phyloP scores from a whole-genome alignment of 768 basidiomycete genomes.

The Amylocystis lapponica region DNA sequence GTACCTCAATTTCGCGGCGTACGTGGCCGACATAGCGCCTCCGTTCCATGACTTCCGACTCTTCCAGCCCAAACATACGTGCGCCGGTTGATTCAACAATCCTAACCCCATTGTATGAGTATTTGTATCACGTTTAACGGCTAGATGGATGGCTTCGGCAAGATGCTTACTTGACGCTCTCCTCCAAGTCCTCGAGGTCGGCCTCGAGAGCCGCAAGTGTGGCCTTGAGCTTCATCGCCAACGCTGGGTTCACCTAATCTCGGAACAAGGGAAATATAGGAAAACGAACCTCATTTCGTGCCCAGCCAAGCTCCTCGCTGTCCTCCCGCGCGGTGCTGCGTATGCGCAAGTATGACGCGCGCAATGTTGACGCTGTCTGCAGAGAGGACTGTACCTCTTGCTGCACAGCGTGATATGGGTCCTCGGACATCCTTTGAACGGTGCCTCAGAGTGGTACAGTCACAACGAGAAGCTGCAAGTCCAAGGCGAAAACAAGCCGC shows the following conservation, averaged over 20 bases:
- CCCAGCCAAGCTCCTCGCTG: conserved; percentile 78
- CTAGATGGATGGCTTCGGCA: background rate
- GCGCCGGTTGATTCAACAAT: conserved; percentile 86
- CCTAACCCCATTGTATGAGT: conserved; percentile 44
- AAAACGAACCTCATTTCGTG: conserved; percentile 78
- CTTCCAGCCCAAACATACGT: conserved; percentile 76
- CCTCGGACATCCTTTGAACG: conserved; percentile 48
- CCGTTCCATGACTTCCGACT: conserved; percentile 68
- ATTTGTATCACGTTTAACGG: background rate
- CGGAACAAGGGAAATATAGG: no score
- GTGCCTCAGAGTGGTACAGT: background rate
- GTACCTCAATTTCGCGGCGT: conserved; percentile 73
- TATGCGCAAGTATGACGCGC: conserved; percentile 74
- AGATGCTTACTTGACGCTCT: conserved; percentile 74
- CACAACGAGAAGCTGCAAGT: background rate
- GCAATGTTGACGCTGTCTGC: conserved; percentile 63
- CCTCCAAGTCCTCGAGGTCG: conserved; percentile 90
- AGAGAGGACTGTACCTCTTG: conserved; percentile 76
- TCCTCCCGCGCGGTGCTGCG: conserved; percentile 65
- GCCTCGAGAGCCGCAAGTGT: conserved; percentile 76
- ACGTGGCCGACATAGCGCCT: conserved; percentile 74
- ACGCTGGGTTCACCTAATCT: no score
- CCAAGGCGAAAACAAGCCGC: background rate
- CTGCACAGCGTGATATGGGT: conserved; percentile 86
- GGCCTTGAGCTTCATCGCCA: conserved; percentile 57